phyloP scores from a whole-genome alignment of 108 stramenopile genomes.

The Cyclotella choctawhatcheeana region DNA sequence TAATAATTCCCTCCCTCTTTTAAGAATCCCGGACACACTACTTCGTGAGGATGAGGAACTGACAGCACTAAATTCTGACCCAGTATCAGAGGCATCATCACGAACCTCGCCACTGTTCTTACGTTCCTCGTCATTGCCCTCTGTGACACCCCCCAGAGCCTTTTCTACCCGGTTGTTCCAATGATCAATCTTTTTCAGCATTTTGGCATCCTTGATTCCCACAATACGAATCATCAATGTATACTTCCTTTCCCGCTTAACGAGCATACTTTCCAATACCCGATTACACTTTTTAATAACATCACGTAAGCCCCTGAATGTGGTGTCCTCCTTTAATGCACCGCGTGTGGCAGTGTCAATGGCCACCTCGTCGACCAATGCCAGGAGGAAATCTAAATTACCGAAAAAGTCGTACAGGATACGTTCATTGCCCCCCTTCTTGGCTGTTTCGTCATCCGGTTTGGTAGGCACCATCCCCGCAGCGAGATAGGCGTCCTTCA shows the following conservation, averaged over 20 bases:
- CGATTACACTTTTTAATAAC: slow-evolving; percentile 90
- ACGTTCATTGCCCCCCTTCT: slow-evolving; percentile 34
- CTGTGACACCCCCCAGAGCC: slow-evolving; percentile 78
- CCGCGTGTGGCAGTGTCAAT: slow-evolving; percentile 87
- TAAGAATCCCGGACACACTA: slow-evolving; percentile 60
- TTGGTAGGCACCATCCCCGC: slow-evolving; percentile 67
- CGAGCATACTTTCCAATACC: slow-evolving; percentile 83
- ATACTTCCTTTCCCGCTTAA: slow-evolving; percentile 77
- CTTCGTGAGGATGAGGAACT: slow-evolving; percentile 41
- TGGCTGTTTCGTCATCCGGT: slow-evolving; percentile 38
- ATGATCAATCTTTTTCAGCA: slow-evolving; percentile 68
- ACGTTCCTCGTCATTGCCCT: slow-evolving; percentile 21
- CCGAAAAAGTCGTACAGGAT: slow-evolving; percentile 83
- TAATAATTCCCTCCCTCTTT: slow-evolving; percentile 75
- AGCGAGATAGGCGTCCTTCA: slow-evolving; percentile 89
- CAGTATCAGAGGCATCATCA: slow-evolving; percentile 27
- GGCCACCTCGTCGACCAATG: slow-evolving; percentile 85
- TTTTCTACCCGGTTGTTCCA: slow-evolving; percentile 88
- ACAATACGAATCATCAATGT: slow-evolving; percentile 81
- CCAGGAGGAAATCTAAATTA: slow-evolving; percentile 83
- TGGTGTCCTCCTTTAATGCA: slow-evolving; percentile 84
- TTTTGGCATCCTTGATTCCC: slow-evolving; percentile 54
- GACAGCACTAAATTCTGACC: slow-evolving; percentile 37
- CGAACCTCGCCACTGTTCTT: background rate
- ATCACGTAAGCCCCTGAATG: slow-evolving; percentile 83